Evolutionary conservation across 495 filamentous ascomycete species (phyloP).

Genomic region (Neurospora sublineolata): DNA sequence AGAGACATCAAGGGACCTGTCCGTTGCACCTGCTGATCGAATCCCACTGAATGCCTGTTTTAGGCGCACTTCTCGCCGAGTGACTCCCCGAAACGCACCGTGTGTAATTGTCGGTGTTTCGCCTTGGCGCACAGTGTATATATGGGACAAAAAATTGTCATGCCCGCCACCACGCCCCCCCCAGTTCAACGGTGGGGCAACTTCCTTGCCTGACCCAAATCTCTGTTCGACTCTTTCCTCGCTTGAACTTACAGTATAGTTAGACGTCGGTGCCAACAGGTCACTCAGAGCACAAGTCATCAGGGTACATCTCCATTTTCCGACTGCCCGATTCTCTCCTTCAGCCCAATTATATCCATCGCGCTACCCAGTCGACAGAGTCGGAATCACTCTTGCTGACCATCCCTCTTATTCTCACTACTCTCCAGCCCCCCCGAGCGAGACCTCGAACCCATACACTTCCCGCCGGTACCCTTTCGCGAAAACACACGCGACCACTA

Average conservation of each 20-base stretch:
- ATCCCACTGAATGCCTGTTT: neutral
- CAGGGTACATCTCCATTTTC: neutral
- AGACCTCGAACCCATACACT: constrained; percentile 1
- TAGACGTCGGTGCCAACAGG: neutral
- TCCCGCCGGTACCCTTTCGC: neutral
- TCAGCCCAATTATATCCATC: neutral
- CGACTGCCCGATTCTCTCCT: neutral
- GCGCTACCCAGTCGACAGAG: neutral
- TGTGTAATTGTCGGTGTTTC: neutral
- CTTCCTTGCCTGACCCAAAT: neutral
- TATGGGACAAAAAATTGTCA: constrained; percentile 3
- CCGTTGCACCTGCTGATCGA: neutral
- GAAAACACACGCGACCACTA: neutral
- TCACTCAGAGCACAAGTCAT: neutral
- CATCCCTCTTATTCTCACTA: constrained; percentile 6
- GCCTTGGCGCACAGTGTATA: neutral
- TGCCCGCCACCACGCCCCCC: constrained; percentile 5
- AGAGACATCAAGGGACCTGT: neutral
- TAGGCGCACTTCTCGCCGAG: neutral
- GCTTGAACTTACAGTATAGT: neutral
- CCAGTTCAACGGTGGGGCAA: constrained; percentile 20
- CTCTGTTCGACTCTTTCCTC: neutral
- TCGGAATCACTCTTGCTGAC: neutral
- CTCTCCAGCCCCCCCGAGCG: neutral
- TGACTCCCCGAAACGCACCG: neutral